Evolutionary conservation across 2,329 filamentous ascomycete genomes (phyloP), one percentile per base, ranked within the genome.

Genomic region (Venturia aucupariae): DNA sequence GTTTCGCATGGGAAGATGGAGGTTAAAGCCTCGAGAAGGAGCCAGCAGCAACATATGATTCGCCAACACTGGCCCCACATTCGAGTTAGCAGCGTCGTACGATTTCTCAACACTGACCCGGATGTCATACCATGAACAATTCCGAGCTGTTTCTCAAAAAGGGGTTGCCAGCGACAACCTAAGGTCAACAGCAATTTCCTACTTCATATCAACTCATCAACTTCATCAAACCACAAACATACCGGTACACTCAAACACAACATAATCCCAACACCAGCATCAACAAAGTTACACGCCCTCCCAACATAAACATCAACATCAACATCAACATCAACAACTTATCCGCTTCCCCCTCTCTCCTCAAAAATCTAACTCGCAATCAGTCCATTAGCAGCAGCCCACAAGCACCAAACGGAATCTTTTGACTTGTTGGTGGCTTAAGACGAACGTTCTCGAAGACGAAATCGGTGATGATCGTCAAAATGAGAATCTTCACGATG

Each of bases 251-350:
- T 60, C 22, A 60, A 32, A 39, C 35, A 41, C 22, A 32, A 32
- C 19, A 32, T 60, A 32, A 60, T 60, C 10, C 57, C 57, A 60
- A 60, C 32, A 42, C 41, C 57, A 24, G 57, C 32, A 41, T 60
- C 57, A 60, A 60, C 41, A 42, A 41, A 60, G n/a, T 60, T 60
- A n/a, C 41, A 32, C 17, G 32, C 57, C 19, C 57, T 39, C 22
- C 57, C 15, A 35, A 60, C n/a, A 22, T 60, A 32, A 39, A 39
- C 39, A 10, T 60, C 57, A n/a, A 60, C 15, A 8, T n/a, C n/a
- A n/a, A n/a, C n/a, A 22, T 60, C 57, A 39, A 39, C 39, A 10
- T 60, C 57, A n/a, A 60, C 15, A 8, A 17, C 39, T n/a, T 60
- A 32, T 4, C 2, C 5, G 1, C 15, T 11, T 0, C 48, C 48